These are phyloP conservation scores for Keithomyces neogunnii DNA, from an alignment of 2,329 filamentous ascomycete genomes.

Conservation along the genomic window DNA sequence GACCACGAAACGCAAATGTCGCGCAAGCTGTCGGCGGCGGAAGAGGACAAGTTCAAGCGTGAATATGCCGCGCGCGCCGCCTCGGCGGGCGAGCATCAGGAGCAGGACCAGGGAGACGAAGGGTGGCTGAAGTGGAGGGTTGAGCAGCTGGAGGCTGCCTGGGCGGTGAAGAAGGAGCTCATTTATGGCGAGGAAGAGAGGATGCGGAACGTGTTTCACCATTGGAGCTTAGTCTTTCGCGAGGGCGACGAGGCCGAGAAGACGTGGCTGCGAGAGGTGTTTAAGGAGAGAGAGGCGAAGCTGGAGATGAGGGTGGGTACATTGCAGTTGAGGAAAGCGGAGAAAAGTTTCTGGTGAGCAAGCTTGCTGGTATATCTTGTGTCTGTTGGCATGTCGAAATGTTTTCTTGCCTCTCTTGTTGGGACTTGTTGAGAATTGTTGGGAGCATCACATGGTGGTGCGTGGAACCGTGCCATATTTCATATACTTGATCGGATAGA, in stretches of 20 bases:
- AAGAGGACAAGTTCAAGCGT: slow-evolving; percentile 16
- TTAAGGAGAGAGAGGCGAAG: slow-evolving; percentile 33
- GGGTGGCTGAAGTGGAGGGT: slow-evolving; percentile 33
- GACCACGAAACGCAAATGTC: slow-evolving; percentile 17
- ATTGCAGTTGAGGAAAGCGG: slow-evolving; percentile 33
- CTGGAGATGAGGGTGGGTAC: slow-evolving; percentile 31
- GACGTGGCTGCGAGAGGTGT: slow-evolving; percentile 37
- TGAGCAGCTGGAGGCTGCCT: slow-evolving; percentile 33
- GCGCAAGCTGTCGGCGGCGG: slow-evolving; percentile 26
- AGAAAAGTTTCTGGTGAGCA: slow-evolving; percentile 21
- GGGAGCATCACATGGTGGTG: too few relatives aligned
- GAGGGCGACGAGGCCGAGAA: slow-evolving; percentile 32
- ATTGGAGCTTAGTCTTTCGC: slow-evolving; percentile 21
- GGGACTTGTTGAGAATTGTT: too few relatives aligned
- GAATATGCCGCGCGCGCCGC: slow-evolving; percentile 33
- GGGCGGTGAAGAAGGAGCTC: slow-evolving; percentile 30
- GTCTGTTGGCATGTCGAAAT: too few relatives aligned
- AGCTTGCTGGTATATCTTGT: too few relatives aligned
- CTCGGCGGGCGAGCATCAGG: slow-evolving; percentile 34
- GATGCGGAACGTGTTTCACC: slow-evolving; percentile 18
- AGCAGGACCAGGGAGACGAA: slow-evolving; percentile 28
- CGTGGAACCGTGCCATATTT: too few relatives aligned
- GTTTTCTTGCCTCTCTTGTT: too few relatives aligned
- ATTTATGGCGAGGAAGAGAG: slow-evolving; percentile 29
- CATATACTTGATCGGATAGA: too few relatives aligned